Conservation (phyloP, 495 filamentous ascomycete species). For the Rusavskia elegans region DNA sequence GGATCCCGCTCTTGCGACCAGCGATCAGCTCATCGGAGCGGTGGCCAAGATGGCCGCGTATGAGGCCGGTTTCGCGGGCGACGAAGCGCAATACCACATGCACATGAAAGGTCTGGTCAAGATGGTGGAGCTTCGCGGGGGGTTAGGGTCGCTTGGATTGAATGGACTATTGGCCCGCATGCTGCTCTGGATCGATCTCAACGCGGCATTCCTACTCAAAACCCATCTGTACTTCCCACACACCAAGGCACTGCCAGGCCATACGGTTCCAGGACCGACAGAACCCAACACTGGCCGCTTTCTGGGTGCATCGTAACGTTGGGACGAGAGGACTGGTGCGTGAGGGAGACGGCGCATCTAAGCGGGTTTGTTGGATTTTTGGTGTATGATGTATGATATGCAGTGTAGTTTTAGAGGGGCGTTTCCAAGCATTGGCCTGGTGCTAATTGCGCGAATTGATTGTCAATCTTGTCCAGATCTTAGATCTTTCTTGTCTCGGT, state of each 20-base stretch:
- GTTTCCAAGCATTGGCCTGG: no score
- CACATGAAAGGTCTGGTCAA: constrained; percentile 25
- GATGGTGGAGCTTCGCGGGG: constrained; percentile 22
- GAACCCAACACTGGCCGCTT: no score
- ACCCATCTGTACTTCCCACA: constrained; percentile 15
- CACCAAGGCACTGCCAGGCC: constrained; percentile 10
- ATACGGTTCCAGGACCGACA: no score
- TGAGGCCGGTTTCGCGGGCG: constrained; percentile 27
- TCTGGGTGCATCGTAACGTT: no score
- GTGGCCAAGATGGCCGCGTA: constrained; percentile 34
- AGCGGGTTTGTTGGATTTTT: no score
- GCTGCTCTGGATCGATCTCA: constrained; percentile 29
- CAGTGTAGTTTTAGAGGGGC: no score
- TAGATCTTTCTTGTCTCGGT: no score
- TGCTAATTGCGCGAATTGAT: no score
- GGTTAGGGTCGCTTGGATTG: constrained; percentile 21
- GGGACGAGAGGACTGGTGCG: no score
- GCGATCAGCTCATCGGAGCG: constrained; percentile 24
- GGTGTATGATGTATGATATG: no score
- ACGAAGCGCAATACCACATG: constrained; percentile 17
- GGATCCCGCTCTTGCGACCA: constrained; percentile 3
- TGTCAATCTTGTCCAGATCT: no score
- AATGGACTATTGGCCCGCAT: constrained; percentile 25
- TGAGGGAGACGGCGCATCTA: no score
- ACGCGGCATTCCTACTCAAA: constrained; percentile 23